Base-by-base conservation (phyloP, 2,329 filamentous ascomycete genomes). In the Calycina herbarum region DNA sequence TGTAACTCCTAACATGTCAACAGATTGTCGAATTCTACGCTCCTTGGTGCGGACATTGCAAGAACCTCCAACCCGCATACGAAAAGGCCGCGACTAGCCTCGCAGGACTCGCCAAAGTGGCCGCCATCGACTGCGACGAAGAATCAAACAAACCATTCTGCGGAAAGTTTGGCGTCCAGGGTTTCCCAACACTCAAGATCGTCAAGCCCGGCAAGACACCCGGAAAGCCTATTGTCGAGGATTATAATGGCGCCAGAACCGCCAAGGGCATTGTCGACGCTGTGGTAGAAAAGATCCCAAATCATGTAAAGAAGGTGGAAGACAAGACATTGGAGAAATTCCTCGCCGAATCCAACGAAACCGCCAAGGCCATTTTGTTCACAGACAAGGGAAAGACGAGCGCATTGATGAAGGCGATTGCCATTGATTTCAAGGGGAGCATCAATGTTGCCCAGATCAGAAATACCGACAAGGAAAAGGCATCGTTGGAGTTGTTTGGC, bases 11-110 rank as follows among this genome's bases (percentile, higher is more conserved):
- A 6, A 51, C 65, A 64, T 59, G 61, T 69, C 64, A 62, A 45
- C 70, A 88, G 84, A 84, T 88, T 57, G 80, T 88, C 76, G 92
- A 94, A 80, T 98, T 98, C 84, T 98, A 97, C 76, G 94, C 94
- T 8, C 94, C 94, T 29, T 98, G 94, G 94, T 98, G 95, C 75
- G 95, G 94, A 54, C 95, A 98, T 80, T 99, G 95, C 82, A 86
- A 97, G 80, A 97, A 91, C 80, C 89, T 99, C 74, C 94, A 97
- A 80, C 94, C 94, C 2, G 92, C 92, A 57, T 99, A 95, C 80
- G 94, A 98, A 79, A 97, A 97, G 79, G 94, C 89, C 1, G 95
- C 95, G 72, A 91, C 90, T 74, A 93, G 89, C 73, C 89, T 99
- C 66, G 86, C 90, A n/a, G 95, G 95, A 15, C 85, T 98, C 15